A percentile compares a stretch with the other conserved stretches of the same genome.
phyloP scores from a whole-genome alignment of 148 eudicot species.

The Vaccinium corymbosum region DNA sequence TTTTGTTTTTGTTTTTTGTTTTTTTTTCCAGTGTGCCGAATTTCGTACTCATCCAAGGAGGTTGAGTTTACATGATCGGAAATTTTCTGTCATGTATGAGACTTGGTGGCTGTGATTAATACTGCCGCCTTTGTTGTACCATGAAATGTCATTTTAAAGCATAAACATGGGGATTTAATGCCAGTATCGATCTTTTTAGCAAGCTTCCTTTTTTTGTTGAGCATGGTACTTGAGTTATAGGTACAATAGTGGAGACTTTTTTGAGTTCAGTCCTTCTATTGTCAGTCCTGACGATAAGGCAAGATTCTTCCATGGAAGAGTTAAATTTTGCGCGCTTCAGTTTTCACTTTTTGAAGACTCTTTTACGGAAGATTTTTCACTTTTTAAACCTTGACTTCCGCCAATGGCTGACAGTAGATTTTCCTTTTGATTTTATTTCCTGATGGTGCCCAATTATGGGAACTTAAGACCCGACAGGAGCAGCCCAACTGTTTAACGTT shows the following conservation, averaged over 20 bases:
- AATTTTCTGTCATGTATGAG: not conserved
- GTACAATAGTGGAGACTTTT: too few species aligned
- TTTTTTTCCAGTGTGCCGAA: not conserved
- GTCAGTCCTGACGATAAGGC: too few species aligned
- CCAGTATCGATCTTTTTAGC: not conserved
- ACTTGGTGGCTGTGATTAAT: not conserved
- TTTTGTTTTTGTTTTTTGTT: not conserved
- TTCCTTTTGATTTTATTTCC: not conserved
- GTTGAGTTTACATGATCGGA: slow-evolving; percentile 8
- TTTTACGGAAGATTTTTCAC: too few species aligned
- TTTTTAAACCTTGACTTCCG: too few species aligned
- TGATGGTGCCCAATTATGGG: too few species aligned
- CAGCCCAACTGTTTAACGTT: not conserved
- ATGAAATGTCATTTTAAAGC: not conserved
- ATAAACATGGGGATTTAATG: not conserved
- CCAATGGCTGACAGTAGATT: too few species aligned
- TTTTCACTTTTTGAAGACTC: too few species aligned
- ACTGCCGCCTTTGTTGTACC: not conserved
- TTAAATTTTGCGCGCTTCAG: too few species aligned
- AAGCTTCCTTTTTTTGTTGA: not conserved
- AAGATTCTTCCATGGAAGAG: too few species aligned
- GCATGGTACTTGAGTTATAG: not conserved
- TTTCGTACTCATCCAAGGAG: slow-evolving; percentile 19
- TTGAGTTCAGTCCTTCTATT: too few species aligned
- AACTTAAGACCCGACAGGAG: too few species aligned